Conservation (phyloP, 2,329 filamentous ascomycete genomes). For the Taxawa tesnikishii region DNA sequence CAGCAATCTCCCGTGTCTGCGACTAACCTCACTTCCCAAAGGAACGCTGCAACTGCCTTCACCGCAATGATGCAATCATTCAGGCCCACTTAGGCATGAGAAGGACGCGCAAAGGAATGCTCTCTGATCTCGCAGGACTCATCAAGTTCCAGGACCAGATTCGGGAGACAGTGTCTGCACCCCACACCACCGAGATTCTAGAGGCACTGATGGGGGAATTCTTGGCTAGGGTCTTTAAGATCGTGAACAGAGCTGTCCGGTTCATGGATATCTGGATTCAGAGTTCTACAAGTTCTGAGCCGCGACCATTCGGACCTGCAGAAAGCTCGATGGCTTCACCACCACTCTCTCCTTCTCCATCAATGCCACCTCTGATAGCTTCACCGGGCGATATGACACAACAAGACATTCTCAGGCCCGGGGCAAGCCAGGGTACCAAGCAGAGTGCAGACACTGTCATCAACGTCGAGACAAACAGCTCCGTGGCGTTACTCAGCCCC, state of each 20-base stretch:
- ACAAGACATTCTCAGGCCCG: too few relatives aligned
- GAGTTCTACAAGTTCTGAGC: constrained; percentile 11
- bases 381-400: too few relatives aligned
- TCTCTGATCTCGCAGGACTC: constrained; percentile 79
- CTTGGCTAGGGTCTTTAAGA: constrained; percentile 84
- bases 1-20: constrained; percentile 6
- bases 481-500: too few relatives aligned
- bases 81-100: constrained; percentile 64
- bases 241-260: constrained; percentile 79
- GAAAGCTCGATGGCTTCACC: too few relatives aligned
- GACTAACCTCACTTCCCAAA: constrained; percentile 24
- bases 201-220: constrained; percentile 82
- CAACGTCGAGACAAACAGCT: too few relatives aligned
- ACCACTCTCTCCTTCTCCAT: too few relatives aligned
- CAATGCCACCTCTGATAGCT: too few relatives aligned
- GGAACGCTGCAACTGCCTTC: constrained; percentile 83
- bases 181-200: constrained; percentile 41
- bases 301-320: neutral
- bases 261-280: constrained; percentile 79
- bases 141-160: constrained; percentile 82
- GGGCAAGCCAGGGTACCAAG: too few relatives aligned
- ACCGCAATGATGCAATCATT: constrained; percentile 64
- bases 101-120: constrained; percentile 69
- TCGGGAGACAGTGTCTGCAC: constrained; percentile 55
- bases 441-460: too few relatives aligned